Percentiles rank a stretch among this genome's conserved stretches.
These are phyloP conservation scores for Gorgonomyces haynaldii DNA, from an alignment of 192 early-diverging fungal genomes.

Conservation along the genomic window DNA sequence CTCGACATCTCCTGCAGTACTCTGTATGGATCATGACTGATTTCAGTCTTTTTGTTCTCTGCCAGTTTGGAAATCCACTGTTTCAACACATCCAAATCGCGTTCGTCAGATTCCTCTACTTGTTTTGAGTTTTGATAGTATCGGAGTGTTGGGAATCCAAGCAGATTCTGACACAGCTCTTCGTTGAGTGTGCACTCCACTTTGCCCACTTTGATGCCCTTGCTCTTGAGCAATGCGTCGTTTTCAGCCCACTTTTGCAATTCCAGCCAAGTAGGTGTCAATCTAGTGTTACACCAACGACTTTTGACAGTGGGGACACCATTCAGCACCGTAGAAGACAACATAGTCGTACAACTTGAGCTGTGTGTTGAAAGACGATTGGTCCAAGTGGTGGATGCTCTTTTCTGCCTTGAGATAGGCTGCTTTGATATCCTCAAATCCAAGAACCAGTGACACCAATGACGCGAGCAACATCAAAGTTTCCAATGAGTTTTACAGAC, in stretches of 20 bases:
- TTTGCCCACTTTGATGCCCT: slow-evolving; percentile 50
- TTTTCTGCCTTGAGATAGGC: too few relatives aligned
- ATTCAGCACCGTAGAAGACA: slow-evolving; percentile 22
- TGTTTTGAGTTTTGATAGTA: slow-evolving; percentile 14
- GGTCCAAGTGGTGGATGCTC: too few relatives aligned
- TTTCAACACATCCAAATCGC: not conserved
- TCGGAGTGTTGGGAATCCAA: slow-evolving; percentile 1
- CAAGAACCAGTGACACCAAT: too few relatives aligned
- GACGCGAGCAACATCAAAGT: too few relatives aligned
- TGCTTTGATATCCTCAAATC: too few relatives aligned
- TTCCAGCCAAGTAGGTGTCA: slow-evolving; percentile 21
- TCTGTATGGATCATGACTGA: not conserved
- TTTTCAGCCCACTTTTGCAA: slow-evolving; percentile 17
- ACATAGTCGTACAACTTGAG: too few relatives aligned
- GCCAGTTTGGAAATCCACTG: not conserved
- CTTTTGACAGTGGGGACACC: slow-evolving; percentile 14
- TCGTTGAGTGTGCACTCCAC: slow-evolving; percentile 56
- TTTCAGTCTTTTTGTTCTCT: not conserved
- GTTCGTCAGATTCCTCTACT: slow-evolving; percentile 9
- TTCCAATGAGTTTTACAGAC: slow-evolving; percentile 12
- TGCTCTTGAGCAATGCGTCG: slow-evolving; percentile 15
- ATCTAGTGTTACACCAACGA: slow-evolving; percentile 7
- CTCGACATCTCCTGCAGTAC: not conserved
- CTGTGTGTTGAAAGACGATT: too few relatives aligned
- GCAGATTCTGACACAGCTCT: slow-evolving; percentile 7